Evolutionary conservation across 257 asterid genomes (phyloP).

Genomic region (Rubia yunnanensis): DNA sequence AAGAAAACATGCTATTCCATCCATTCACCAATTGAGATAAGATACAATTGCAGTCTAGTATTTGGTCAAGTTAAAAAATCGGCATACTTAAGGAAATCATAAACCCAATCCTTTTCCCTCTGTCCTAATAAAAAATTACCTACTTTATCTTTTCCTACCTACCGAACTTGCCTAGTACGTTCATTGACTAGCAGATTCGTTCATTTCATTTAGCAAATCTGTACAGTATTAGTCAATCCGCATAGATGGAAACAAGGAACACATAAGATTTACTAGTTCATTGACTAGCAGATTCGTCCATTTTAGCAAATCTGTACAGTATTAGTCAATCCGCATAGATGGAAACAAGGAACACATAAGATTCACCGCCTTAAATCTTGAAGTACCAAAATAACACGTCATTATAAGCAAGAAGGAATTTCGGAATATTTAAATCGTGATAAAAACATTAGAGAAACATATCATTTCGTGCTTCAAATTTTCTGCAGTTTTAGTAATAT

Average conservation of each 20-base stretch:
- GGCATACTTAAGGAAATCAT: conserved; percentile 6
- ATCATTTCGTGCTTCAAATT: neutral
- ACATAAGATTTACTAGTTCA: neutral
- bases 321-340: no score
- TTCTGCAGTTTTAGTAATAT: conserved; percentile 1
- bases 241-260: neutral
- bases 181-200: neutral
- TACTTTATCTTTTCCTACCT: neutral
- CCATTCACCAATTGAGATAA: neutral
- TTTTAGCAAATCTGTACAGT: neutral
- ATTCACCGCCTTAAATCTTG: neutral
- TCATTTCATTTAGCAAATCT: neutral
- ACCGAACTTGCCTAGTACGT: neutral
- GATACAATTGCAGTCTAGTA: conserved; percentile 1
- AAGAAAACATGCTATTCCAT: neutral
- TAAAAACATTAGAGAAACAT: neutral
- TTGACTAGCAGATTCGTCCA: no score
- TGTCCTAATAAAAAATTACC: neutral
- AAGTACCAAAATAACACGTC: neutral
- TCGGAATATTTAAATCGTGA: neutral
- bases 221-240: no score
- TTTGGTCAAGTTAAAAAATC: neutral
- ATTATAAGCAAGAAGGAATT: neutral
- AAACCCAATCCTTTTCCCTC: neutral
- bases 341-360: neutral